Base-by-base conservation (phyloP, 2,329 filamentous ascomycete genomes). In the Drechmeria coniospora region DNA sequence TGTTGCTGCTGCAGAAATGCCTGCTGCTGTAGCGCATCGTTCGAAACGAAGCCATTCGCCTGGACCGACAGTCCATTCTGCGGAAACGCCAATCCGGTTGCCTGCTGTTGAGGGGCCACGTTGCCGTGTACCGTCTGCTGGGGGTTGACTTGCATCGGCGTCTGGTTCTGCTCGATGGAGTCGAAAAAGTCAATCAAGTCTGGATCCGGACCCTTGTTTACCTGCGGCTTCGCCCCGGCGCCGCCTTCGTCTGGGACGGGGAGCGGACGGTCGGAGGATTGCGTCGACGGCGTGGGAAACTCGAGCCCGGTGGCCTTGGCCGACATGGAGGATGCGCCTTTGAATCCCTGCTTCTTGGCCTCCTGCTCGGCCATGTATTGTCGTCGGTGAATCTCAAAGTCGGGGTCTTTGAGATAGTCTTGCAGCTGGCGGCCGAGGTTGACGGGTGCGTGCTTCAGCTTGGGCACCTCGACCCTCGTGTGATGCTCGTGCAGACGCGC, bases 181-280 rank as follows among this genome's bases (percentile, higher is more conserved):
- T 78, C 87, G 50, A 93, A 93, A 54, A 92, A 94, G 58, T 87
- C 90, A 46, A 92, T 95, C 35, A 92, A 63, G 58, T 92, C 80
- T 16, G 76, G 73, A 40, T 69, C 74, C 16, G 75, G 73, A 2
- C 68, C 74, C 51, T 78, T 83, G 20, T 55, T 50, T 3, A 56
- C 51, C 37, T 55, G 57, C 6, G 64, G 53, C 39, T 66, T 66
- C 21, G 61, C 42, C n/a, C 44, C 31, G 37, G 34, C 13, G 47
- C 38, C 41, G 23, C 51, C 40, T 21, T 46, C 45, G 47, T 46
- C 31, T 37, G 54, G 47, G 15, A 43, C 37, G 20, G 56, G 49
- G 37, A 66, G 65, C 5, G 54, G 43, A 33, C 64, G 65, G 39
- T 53, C 58, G 31, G 45, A 44, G 7, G 49, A 42, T 10, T 51